These are phyloP conservation scores for Mortierella hygrophila DNA, from an alignment of 192 early-diverging fungal species.

Conservation along the genomic window DNA sequence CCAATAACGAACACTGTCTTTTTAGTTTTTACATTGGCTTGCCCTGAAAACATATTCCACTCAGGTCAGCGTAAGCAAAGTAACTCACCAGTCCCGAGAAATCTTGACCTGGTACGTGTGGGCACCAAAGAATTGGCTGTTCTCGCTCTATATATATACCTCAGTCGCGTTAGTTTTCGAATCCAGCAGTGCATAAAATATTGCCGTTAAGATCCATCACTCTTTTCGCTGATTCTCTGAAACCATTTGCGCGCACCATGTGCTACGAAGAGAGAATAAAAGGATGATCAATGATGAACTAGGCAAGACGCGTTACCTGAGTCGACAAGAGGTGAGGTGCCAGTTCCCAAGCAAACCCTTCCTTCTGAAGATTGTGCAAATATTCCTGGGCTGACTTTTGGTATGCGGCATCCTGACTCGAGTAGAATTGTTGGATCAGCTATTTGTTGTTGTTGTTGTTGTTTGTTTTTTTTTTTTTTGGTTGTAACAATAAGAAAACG, in stretches of 20 bases:
- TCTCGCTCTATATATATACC: conserved; percentile 37
- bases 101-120: conserved; percentile 72
- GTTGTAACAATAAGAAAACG: not conserved
- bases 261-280: not conserved
- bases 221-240: not conserved
- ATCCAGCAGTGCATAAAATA: not conserved
- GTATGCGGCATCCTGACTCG: conserved; percentile 45
- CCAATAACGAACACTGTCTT: not conserved
- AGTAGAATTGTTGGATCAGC: conserved; percentile 65
- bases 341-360: conserved; percentile 67
- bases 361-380: conserved; percentile 65
- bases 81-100: conserved; percentile 65
- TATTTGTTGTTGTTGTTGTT: too few species aligned
- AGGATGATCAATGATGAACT: too few species aligned
- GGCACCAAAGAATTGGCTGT: conserved; percentile 70
- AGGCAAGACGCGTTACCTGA: conserved; percentile 46
- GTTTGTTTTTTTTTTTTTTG: not conserved
- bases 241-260: not conserved
- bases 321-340: conserved; percentile 63
- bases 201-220: not conserved
- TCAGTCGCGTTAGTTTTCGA: not conserved
- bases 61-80: not conserved
- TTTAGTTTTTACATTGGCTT: too few species aligned
- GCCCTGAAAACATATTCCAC: too few species aligned
- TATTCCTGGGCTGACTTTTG: conserved; percentile 66